phyloP scores from a whole-genome alignment of 352 stramenopile genomes.

The Phytophthora boehmeriae region DNA sequence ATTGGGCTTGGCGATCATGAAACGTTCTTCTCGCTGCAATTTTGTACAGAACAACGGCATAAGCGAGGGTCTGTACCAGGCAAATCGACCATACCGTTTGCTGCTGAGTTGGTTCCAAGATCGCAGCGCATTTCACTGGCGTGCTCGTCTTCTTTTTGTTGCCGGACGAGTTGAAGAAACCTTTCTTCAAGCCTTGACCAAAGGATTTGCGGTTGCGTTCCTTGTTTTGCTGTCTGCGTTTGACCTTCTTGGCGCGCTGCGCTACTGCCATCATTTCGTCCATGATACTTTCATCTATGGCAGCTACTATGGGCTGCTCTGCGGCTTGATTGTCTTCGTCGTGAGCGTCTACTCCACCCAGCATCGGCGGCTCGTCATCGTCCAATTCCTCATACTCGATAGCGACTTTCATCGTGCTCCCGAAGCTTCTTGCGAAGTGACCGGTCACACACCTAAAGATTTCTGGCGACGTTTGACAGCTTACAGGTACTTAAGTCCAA shows the following conservation, averaged over 20 bases:
- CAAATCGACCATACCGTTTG: constrained; percentile 10
- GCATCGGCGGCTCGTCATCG: constrained; percentile 57
- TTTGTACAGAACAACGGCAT: not conserved
- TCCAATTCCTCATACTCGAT: constrained; percentile 22
- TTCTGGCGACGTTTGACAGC: not conserved
- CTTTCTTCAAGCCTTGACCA: constrained; percentile 70
- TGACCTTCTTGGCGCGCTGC: constrained; percentile 58
- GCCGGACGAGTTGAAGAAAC: constrained; percentile 57
- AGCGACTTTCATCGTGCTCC: constrained; percentile 16
- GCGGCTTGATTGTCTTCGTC: constrained; percentile 39
- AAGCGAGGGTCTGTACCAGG: too few relatives aligned
- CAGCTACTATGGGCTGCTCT: constrained; percentile 2
- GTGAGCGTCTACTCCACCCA: constrained; percentile 29
- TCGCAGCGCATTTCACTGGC: constrained; percentile 2
- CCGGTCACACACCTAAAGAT: constrained; percentile 24
- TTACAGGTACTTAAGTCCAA: not conserved
- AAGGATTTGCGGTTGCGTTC: constrained; percentile 56
- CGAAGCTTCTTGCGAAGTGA: constrained; percentile 14
- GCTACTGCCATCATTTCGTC: constrained; percentile 73
- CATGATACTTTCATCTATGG: constrained; percentile 60
- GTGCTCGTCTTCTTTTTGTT: constrained; percentile 15
- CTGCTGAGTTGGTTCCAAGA: constrained; percentile 14
- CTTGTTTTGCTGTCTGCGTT: constrained; percentile 47
- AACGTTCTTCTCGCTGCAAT: constrained; percentile 44
- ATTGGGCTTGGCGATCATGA: constrained; percentile 40